These are phyloP conservation scores for Acacia pycnantha DNA, from an alignment of 331 rosid species.

Conservation along the genomic window DNA sequence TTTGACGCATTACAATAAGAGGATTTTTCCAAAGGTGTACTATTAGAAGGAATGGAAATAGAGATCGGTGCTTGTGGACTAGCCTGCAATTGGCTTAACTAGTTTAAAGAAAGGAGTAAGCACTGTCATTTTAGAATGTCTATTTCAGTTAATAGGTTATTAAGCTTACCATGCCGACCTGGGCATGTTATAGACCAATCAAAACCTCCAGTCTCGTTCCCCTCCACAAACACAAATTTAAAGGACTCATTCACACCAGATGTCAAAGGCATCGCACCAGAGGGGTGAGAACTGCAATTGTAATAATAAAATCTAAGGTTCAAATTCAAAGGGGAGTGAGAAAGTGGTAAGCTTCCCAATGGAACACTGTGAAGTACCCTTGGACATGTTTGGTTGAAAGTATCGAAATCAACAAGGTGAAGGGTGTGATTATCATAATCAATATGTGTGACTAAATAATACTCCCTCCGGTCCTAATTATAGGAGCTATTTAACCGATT, in stretches of 20 bases:
- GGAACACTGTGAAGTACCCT: constrained; percentile 34
- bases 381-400: constrained; percentile 29
- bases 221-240: constrained; percentile 32
- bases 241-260: constrained; percentile 16
- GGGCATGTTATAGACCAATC: no score
- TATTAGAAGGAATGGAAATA: no score
- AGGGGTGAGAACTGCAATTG: constrained; percentile 34
- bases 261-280: constrained; percentile 11
- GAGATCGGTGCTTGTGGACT: no score
- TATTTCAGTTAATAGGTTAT: no score
- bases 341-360: constrained; percentile 21
- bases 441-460: constrained; percentile 19
- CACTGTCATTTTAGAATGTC: no score
- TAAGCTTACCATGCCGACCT: no score
- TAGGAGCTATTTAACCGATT: no score
- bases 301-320: constrained; percentile 40
- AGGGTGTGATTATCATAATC: constrained; percentile 2
- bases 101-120: no score
- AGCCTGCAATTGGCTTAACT: no score
- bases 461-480: no score
- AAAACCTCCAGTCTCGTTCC: constrained; percentile 21
- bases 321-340: constrained; percentile 28
- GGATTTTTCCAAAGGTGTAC: no score
- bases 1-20: no score
- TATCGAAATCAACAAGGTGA: constrained; percentile 32